Evolutionary conservation across 768 basidiomycete species (phyloP).

Genomic region (Leccinum incarnatum): DNA sequence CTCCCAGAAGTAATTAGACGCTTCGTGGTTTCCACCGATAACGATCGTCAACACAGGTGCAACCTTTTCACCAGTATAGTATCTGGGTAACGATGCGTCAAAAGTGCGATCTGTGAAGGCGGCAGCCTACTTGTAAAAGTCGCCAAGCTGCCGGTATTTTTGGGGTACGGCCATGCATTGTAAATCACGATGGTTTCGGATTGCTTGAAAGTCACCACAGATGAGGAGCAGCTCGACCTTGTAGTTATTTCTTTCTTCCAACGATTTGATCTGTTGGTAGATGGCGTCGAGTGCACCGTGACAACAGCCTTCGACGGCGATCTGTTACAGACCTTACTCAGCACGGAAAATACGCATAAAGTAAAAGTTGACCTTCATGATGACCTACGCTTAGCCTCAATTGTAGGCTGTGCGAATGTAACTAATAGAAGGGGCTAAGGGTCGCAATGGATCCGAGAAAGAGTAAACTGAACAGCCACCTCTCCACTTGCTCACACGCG

Average conservation of each 20-base stretch:
- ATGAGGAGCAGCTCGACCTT: slow-evolving; percentile 85
- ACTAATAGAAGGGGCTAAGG: too few relatives aligned
- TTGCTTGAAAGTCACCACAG: slow-evolving; percentile 95
- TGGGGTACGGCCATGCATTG: slow-evolving; percentile 88
- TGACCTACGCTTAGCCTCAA: background rate
- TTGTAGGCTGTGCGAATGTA: background rate
- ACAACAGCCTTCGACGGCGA: slow-evolving; percentile 93
- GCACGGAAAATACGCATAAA: background rate
- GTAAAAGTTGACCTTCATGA: slow-evolving; percentile 24
- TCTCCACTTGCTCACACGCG: slow-evolving; percentile 10
- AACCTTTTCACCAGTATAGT: slow-evolving; percentile 79
- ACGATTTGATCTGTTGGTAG: slow-evolving; percentile 63
- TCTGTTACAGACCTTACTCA: slow-evolving; percentile 38
- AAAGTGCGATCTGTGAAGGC: background rate
- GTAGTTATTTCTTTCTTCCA: slow-evolving; percentile 61
- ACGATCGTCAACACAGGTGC: slow-evolving; percentile 90
- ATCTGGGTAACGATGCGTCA: slow-evolving; percentile 43
- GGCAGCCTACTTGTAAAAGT: slow-evolving; percentile 67
- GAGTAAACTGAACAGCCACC: background rate
- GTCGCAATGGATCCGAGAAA: too few relatives aligned
- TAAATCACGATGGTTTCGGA: slow-evolving; percentile 81
- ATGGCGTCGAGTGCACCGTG: slow-evolving; percentile 92
- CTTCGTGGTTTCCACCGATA: slow-evolving; percentile 98
- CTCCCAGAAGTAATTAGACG: slow-evolving; percentile 96
- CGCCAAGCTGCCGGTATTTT: slow-evolving; percentile 82